Conservation (phyloP, 164 flowering plant species). For the Macadamia integrifolia region DNA sequence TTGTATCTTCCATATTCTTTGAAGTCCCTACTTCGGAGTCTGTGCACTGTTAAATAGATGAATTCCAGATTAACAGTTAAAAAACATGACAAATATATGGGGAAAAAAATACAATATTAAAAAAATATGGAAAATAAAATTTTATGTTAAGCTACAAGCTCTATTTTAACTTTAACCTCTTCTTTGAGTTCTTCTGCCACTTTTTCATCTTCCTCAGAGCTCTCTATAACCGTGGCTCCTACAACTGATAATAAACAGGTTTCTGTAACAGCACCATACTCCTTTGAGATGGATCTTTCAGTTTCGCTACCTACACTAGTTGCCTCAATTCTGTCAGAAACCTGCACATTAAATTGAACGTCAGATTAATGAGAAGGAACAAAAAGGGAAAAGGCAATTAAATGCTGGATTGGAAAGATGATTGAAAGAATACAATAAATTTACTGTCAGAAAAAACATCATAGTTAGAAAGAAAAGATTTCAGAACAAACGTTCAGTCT, state of each 20-base stretch:
- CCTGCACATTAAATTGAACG: not conserved
- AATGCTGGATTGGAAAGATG: not conserved
- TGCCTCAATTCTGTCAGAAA: not conserved
- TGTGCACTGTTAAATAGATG: not conserved
- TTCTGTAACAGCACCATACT: not conserved
- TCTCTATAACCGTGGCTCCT: constrained; percentile 7
- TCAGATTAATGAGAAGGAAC: not conserved
- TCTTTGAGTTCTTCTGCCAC: constrained; percentile 4
- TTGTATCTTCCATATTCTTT: not conserved
- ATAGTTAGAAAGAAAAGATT: not conserved
- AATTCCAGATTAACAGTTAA: not conserved
- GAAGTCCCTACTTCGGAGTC: not conserved
- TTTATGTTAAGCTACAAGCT: not conserved
- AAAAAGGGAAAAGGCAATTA: no score
- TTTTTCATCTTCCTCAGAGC: constrained; percentile 17
- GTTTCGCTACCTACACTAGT: not conserved
- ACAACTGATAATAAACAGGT: not conserved
- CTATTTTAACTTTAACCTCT: constrained; percentile 12
- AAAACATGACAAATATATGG: not conserved
- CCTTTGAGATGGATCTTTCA: constrained; percentile 6
- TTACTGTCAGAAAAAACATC: not conserved
- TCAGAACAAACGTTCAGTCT: not conserved
- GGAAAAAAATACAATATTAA: no score
- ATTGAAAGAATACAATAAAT: not conserved
- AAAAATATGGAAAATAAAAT: not conserved